Evolutionary conservation across 495 filamentous ascomycete genomes (phyloP), one percentile per base, ranked within the genome.

Genomic region (Aspergillus carlsbadensis): DNA sequence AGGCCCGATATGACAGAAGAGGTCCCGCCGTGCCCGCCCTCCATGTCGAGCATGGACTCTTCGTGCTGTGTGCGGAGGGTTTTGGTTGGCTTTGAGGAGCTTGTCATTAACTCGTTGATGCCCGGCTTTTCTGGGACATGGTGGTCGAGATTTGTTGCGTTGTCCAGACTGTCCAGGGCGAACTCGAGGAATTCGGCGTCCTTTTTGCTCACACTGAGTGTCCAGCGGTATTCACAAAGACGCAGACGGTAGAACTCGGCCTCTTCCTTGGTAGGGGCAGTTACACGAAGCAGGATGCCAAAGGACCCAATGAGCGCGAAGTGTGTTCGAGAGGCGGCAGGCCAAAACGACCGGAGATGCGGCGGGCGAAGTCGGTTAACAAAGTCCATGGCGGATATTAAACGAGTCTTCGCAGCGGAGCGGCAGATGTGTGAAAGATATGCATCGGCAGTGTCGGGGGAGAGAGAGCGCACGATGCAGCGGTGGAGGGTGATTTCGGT

Each of bases 191-290:
- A 87, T 54, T 86, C 82, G 22, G 92, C 92, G 36, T 87, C 85
- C 64, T 91, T 90, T 57, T 83, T 84, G 69, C 84, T 89, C 31
- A 98, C 92, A 34, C 85, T 86, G 57, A 98, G 75, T 1, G 93
- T 97, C 94, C 94, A 98, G 42, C 90, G 78, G 67, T 96, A 97
- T 76, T 98, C 94, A 55, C 84, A 84, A 10, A 97, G 77, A 3
- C 94, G 77, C 2, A 87, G 79, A 18, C 88, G 84, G 72, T 98
- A 98, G 80, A 96, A 98, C n/a, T 95, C 91, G 4, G 90, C 90
- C 71, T 98, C 94, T 69, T 98, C 93, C 17, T 83, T 79, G 10
- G 87, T 89, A 0, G 92, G 92, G 0, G 87, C 86, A 0, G 91
- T 94, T 22, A 92, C 89, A 80, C 90, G 92, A 0, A 98, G 82